phyloP scores from a whole-genome alignment of 768 basidiomycete species.

The Suillus variegatus region DNA sequence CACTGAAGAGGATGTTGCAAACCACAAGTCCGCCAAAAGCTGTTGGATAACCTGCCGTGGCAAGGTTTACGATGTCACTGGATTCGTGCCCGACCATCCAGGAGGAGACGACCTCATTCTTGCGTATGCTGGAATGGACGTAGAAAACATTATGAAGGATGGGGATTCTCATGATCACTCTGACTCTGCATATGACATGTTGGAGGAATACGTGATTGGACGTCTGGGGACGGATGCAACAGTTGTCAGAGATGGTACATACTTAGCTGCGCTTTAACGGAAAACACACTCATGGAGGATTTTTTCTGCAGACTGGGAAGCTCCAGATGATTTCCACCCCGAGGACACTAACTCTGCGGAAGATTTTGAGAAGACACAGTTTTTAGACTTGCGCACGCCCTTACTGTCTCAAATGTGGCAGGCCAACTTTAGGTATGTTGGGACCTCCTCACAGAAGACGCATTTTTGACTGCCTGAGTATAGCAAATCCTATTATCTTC shows the following conservation, averaged over 20 bases:
- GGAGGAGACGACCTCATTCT: slow-evolving; percentile 93
- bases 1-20: slow-evolving; percentile 70
- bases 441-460: background rate
- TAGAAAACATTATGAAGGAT: slow-evolving; percentile 82
- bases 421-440: slow-evolving; percentile 75
- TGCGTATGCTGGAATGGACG: slow-evolving; percentile 80
- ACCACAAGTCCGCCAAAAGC: slow-evolving; percentile 57
- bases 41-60: slow-evolving; percentile 84
- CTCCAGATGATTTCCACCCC: slow-evolving; percentile 87
- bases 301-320: slow-evolving; percentile 72
- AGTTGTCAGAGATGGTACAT: slow-evolving; percentile 77
- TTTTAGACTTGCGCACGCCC: slow-evolving; percentile 87
- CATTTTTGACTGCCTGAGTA: slow-evolving; percentile 10
- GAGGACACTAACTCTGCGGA: slow-evolving; percentile 80
- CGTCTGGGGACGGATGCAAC: slow-evolving; percentile 73
- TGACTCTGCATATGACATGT: slow-evolving; percentile 87
- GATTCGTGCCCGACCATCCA: slow-evolving; percentile 85
- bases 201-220: slow-evolving; percentile 87
- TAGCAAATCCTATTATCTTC: slow-evolving; percentile 93
- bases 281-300: background rate
- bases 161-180: slow-evolving; percentile 84
- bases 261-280: background rate
- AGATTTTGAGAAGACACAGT: slow-evolving; percentile 89
- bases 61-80: slow-evolving; percentile 89
- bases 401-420: slow-evolving; percentile 86